Conservation (phyloP, 2,329 filamentous ascomycete genomes). For the Apiospora hydei region DNA sequence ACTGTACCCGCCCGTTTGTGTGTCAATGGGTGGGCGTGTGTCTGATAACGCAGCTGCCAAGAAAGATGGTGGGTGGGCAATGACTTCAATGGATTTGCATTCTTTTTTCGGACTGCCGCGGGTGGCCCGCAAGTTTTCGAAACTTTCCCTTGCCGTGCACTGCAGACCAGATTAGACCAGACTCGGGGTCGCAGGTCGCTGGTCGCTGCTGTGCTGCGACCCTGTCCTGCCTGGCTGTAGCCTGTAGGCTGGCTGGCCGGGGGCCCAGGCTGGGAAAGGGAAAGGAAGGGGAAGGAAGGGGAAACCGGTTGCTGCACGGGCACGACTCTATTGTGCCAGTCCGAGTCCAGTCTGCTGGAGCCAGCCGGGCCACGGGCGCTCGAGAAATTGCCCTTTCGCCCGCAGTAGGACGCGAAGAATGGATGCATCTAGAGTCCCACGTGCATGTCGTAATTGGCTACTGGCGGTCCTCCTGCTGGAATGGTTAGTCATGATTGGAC, state of each 20-base stretch:
- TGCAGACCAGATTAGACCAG: not conserved
- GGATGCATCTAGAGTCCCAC: constrained; percentile 20
- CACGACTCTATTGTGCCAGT: constrained; percentile 5
- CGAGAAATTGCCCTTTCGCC: constrained; percentile 13
- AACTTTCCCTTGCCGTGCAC: constrained; percentile 14
- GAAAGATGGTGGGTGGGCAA: constrained; percentile 19
- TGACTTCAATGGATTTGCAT: constrained; percentile 22
- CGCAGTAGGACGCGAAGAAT: constrained; percentile 7
- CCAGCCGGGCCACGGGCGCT: constrained; percentile 10
- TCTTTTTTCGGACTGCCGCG: not conserved
- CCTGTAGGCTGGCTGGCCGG: too few relatives aligned
- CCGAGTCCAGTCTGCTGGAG: constrained; percentile 9
- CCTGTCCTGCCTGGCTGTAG: not conserved
- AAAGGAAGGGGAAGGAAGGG: too few relatives aligned
- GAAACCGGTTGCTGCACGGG: not conserved
- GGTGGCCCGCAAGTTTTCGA: constrained; percentile 14
- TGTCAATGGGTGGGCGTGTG: constrained; percentile 17
- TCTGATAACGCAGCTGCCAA: constrained; percentile 21
- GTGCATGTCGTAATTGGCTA: constrained; percentile 22
- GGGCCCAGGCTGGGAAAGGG: too few relatives aligned
- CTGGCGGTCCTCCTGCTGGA: constrained; percentile 18
- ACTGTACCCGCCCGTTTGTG: constrained; percentile 14
- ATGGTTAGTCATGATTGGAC: constrained; percentile 16
- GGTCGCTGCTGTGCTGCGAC: not conserved
- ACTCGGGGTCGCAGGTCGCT: constrained; percentile 4